phyloP scores from a whole-genome alignment of 176 grass and related monocot genomes.

The Aegilops tauschii region DNA sequence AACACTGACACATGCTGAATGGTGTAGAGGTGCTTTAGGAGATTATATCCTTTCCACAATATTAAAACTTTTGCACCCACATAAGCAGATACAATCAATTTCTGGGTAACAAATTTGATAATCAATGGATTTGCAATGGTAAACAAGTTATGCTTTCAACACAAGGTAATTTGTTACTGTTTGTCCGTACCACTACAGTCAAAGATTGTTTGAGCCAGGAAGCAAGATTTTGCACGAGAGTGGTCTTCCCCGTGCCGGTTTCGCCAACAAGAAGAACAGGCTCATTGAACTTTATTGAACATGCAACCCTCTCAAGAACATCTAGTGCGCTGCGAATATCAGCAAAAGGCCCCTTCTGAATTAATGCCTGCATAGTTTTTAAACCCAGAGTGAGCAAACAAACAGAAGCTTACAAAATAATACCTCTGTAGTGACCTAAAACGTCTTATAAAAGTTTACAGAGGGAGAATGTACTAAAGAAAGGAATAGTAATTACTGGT shows the following conservation, averaged over 20 bases:
- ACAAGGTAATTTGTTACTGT: neutral
- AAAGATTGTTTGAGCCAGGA: slow-evolving; percentile 69
- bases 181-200: slow-evolving; percentile 77
- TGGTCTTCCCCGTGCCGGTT: slow-evolving; percentile 98
- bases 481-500: slow-evolving; percentile 39
- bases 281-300: slow-evolving; percentile 85
- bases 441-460: too few relatives aligned
- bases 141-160: slow-evolving; percentile 8
- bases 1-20: neutral
- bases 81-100: slow-evolving; percentile 1
- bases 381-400: slow-evolving; percentile 24
- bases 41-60: neutral
- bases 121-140: neutral
- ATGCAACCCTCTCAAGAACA: slow-evolving; percentile 82
- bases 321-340: slow-evolving; percentile 61
- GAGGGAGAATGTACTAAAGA: neutral
- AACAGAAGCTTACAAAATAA: neutral
- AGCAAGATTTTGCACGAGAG: slow-evolving; percentile 85
- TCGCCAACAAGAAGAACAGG: slow-evolving; percentile 96
- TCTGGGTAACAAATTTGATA: neutral
- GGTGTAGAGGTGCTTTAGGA: neutral
- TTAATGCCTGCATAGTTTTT: slow-evolving; percentile 38
- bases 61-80: neutral
- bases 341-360: slow-evolving; percentile 76
- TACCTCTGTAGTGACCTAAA: too few relatives aligned